A percentile compares a stretch with the other conserved stretches of the same genome.
These are phyloP conservation scores for Aspergillus cejpii DNA, from an alignment of 2,329 filamentous ascomycete genomes.

Conservation along the genomic window DNA sequence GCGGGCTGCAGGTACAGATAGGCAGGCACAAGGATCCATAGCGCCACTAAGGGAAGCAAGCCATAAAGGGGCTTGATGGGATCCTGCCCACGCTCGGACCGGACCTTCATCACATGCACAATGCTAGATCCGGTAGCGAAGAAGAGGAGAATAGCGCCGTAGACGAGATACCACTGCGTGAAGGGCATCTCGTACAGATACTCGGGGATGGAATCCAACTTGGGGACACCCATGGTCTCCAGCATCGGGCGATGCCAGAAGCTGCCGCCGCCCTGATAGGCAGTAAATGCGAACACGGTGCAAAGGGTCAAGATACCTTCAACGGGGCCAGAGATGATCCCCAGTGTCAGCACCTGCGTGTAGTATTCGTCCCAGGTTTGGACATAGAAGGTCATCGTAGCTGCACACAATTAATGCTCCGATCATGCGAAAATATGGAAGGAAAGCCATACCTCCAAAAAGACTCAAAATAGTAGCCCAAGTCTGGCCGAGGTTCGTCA, in stretches of 20 bases:
- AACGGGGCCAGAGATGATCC: slow-evolving; percentile 86
- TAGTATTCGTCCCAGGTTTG: slow-evolving; percentile 99
- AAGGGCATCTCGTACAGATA: slow-evolving; percentile 72
- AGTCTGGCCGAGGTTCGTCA: slow-evolving; percentile 86
- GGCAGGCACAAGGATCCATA: slow-evolving; percentile 67
- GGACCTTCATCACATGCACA: slow-evolving; percentile 75
- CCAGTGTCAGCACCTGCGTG: slow-evolving; percentile 89
- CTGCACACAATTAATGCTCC: slow-evolving; percentile 37
- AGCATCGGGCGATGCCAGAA: slow-evolving; percentile 90
- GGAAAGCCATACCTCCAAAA: slow-evolving; percentile 60
- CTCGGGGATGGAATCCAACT: slow-evolving; percentile 59
- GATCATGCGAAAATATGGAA: background rate
- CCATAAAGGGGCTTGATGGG: slow-evolving; percentile 65
- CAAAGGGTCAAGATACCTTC: slow-evolving; percentile 86
- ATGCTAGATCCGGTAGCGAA: slow-evolving; percentile 72
- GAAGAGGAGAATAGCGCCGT: slow-evolving; percentile 72
- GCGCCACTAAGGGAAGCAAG: slow-evolving; percentile 69
- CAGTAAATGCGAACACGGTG: slow-evolving; percentile 74
- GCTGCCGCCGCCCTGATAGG: slow-evolving; percentile 74
- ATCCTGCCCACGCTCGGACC: slow-evolving; percentile 64
- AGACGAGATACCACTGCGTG: slow-evolving; percentile 87
- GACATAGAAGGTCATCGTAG: slow-evolving; percentile 91
- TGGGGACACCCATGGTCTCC: slow-evolving; percentile 60
- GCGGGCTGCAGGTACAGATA: slow-evolving; percentile 81
- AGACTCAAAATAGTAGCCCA: slow-evolving; percentile 81